Base-by-base conservation (phyloP, 768 basidiomycete species). In the Mycena olivaceomarginata region DNA sequence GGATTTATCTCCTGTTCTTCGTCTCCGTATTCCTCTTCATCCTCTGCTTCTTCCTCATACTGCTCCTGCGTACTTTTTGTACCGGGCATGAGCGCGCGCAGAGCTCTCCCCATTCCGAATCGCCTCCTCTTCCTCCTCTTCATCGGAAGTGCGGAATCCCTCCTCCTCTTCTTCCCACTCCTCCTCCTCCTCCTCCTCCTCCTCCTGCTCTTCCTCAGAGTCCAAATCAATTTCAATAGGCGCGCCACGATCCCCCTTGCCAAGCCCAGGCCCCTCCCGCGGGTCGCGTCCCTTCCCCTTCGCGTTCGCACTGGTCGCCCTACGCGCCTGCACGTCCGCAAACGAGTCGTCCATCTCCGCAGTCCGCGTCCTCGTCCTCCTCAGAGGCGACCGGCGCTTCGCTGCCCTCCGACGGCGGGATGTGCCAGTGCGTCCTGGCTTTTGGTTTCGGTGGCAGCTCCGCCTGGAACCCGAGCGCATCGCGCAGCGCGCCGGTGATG, bases 271-370 rank as follows among this genome's bases (percentile, higher is more conserved):
- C 8, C 92, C 93, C 79, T 93, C 92, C 63, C 91, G 85, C 11
- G 91, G 90, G 80, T 93, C 93, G 66, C 93, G 89, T 67, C 88
- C 90, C 81, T 94, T 94, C 41, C 93, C 93, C 81, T 91, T 91
- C 25, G 83, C 84, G 60, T 74, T 78, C n/a, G 45, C 69, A 31
- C 60, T 12, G 43, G 82, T 70, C 25, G 80, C 83, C 64, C 90
- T 89, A 75, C 91, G 89, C 51, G 88, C 89, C 72, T 86, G 87
- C 62, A 90, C 82, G 63, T 90, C 89, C 13, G 90, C 90, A 84
- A 93, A 93, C 0, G 92, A 92, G 80, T 92, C 91, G 60, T 83
- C 84, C 51, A 85, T 83, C 46, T 83, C 84, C 8, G 81, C 84
- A n/a, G 37, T 83, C 85, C 37, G 79, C 83, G 60, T 82, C 83